Evolutionary conservation across 1,284 basidiomycete species (phyloP), one percentile per base, ranked within the genome.

Genomic region (Testicularia cyperi): DNA sequence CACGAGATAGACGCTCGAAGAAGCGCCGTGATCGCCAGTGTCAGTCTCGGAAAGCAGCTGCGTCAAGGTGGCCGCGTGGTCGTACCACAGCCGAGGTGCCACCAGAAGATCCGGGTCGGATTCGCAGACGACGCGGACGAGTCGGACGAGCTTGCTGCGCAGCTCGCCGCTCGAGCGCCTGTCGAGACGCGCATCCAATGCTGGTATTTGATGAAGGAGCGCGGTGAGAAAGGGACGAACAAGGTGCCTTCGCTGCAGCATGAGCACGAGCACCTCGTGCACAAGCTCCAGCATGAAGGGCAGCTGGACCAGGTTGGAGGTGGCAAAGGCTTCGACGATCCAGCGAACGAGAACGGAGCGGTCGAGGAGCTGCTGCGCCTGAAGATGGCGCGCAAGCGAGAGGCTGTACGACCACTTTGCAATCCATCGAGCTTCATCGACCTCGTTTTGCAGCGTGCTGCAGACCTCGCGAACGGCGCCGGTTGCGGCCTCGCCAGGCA

Each of bases 331-430:
- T 42, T 89, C 85, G 12, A 90, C 83, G 33, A 94, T 79, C 91
- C 92, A 97, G 6, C 82, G 80, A 9, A 90, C 81, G 70, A 94
- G 87, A 0, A 86, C 83, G 16, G 84, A 82, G 38, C 85, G 84
- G 62, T 95, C 91, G 18, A 97, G 83, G 9, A 98, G 82, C 13
- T 86, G 84, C 65, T 90, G 87, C 0, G 83, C 80, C 74, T 89
- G 88, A 70, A 95, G 87, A 5, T 85, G 83, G 19, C 86, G 83
- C 24, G 94, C 79, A 2, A 75, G 65, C 9, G 61, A 51, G 13
- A 70, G 38, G 83, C 85, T 85, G 77, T 91, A 94, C 12, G 82
- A 81, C 72, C 90, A 92, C 39, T 87, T 85, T 2, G 84, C 84
- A 35, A 87, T 81, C 90, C 90, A 92, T 42, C 81, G 81, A 42